phyloP scores from a whole-genome alignment of 2,329 filamentous ascomycete genomes.

The Scorias spongiosa region DNA sequence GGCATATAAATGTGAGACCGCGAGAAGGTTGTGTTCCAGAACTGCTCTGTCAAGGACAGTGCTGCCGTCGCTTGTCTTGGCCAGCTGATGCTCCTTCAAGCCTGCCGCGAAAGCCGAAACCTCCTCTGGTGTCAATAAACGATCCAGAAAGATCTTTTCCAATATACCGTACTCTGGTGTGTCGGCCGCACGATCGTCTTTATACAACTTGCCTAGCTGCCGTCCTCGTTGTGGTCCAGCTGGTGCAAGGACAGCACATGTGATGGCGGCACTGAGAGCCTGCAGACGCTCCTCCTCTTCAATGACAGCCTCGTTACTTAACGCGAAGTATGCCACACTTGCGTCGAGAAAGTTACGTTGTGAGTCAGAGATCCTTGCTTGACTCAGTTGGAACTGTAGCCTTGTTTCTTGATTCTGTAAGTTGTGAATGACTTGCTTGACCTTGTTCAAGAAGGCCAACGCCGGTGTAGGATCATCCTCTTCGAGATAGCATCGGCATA shows the following conservation, averaged over 20 bases:
- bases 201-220: constrained; percentile 71
- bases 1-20: constrained; percentile 48
- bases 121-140: constrained; percentile 65
- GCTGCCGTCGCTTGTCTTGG: constrained; percentile 74
- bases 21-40: constrained; percentile 88
- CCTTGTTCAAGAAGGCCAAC: constrained; percentile 79
- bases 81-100: constrained; percentile 76
- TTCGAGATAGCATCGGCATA: constrained; percentile 86
- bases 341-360: constrained; percentile 81
- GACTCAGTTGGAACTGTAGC: constrained; percentile 77
- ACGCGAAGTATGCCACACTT: constrained; percentile 72
- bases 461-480: constrained; percentile 79
- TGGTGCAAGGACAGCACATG: constrained; percentile 81
- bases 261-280: constrained; percentile 73
- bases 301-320: constrained; percentile 64
- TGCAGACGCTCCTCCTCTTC: constrained; percentile 74
- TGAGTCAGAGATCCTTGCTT: constrained; percentile 85
- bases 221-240: constrained; percentile 74
- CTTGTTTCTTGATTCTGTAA: constrained; percentile 59
- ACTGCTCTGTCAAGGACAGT: constrained; percentile 89
- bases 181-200: constrained; percentile 67
- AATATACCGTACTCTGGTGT: constrained; percentile 74
- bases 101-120: constrained; percentile 71
- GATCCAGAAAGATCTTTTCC: constrained; percentile 94
- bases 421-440: constrained; percentile 79